A percentile compares a stretch with the other conserved stretches of the same genome.
Conservation (phyloP, 371 early-diverging fungal genomes). For the Syncephalastrum monosporum region DNA sequence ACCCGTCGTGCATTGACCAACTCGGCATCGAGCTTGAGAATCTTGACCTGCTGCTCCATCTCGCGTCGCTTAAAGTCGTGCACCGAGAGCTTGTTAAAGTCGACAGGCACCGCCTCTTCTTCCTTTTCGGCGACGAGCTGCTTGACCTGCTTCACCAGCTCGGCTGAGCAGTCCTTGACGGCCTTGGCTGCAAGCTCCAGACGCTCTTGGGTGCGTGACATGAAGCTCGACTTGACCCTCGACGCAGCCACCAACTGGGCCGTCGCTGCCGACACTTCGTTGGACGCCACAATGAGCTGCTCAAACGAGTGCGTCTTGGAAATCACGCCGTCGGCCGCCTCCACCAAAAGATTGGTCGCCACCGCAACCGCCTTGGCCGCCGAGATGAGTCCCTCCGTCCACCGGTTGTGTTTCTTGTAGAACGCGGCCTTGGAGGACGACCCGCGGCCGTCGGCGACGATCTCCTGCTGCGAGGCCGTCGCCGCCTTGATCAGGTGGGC, state of each 20-base stretch:
- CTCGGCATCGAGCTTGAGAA: conserved; percentile 91
- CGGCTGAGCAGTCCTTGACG: conserved; percentile 87
- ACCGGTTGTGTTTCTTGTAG: conserved; percentile 97
- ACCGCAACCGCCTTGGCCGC: conserved; percentile 94
- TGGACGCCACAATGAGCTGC: conserved; percentile 93
- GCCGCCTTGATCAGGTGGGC: conserved; percentile 91
- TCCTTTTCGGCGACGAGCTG: conserved; percentile 73
- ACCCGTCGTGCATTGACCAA: conserved; percentile 80
- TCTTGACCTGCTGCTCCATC: conserved; percentile 97
- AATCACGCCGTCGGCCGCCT: conserved; percentile 94
- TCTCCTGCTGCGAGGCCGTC: conserved; percentile 92
- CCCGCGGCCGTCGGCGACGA: conserved; percentile 91
- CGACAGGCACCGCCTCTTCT: conserved; percentile 50
- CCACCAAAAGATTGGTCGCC: conserved; percentile 89
- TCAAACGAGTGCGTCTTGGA: conserved; percentile 87
- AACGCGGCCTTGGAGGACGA: conserved; percentile 83
- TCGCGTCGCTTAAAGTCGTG: conserved; percentile 94
- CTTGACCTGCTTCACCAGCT: conserved; percentile 89
- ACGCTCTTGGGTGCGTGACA: conserved; percentile 87
- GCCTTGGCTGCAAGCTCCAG: conserved; percentile 90
- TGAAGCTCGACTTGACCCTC: conserved; percentile 88
- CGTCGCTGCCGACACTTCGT: conserved; percentile 93
- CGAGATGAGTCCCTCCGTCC: conserved; percentile 98
- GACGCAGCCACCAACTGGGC: conserved; percentile 95
- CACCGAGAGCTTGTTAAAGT: conserved; percentile 73